Percentiles rank a stretch among this genome's conserved stretches.
phyloP scores from a whole-genome alignment of 169 alveolate species.

The Plasmodium inui region DNA sequence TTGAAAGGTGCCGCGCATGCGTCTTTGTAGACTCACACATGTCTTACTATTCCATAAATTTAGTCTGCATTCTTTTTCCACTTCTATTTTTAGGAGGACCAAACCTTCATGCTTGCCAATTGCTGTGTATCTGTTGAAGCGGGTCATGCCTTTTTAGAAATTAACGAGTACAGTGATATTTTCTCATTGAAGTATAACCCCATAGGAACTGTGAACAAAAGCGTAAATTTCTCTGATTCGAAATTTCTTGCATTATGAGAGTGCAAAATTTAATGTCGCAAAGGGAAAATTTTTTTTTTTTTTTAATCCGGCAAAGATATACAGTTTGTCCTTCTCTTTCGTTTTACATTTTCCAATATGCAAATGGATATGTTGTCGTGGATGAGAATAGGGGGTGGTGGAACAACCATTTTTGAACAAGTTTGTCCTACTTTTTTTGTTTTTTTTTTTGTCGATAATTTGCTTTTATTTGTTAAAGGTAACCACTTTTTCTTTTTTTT shows the following conservation, averaged over 20 bases:
- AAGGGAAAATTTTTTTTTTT: neutral
- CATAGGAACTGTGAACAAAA: conserved; percentile 32
- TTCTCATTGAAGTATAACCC: conserved; percentile 24
- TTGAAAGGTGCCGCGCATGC: neutral
- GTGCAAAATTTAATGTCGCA: neutral
- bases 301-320: neutral
- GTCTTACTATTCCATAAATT: neutral
- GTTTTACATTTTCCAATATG: neutral
- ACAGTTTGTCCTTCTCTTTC: neutral
- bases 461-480: neutral
- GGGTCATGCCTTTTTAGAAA: conserved; percentile 26
- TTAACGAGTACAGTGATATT: conserved; percentile 53
- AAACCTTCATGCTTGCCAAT: conserved; percentile 30
- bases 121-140: conserved; percentile 26
- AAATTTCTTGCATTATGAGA: conserved; percentile 36
- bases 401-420: neutral
- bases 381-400: neutral
- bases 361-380: neutral
- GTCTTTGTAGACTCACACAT: neutral
- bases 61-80: neutral
- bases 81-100: conserved; percentile 5
- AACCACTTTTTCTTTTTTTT: neutral
- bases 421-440: neutral
- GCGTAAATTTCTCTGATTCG: conserved; percentile 47
- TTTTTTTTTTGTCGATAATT: neutral